Evolutionary conservation across 1,284 basidiomycete species (phyloP).

Genomic region (Naganishia cerealis): DNA sequence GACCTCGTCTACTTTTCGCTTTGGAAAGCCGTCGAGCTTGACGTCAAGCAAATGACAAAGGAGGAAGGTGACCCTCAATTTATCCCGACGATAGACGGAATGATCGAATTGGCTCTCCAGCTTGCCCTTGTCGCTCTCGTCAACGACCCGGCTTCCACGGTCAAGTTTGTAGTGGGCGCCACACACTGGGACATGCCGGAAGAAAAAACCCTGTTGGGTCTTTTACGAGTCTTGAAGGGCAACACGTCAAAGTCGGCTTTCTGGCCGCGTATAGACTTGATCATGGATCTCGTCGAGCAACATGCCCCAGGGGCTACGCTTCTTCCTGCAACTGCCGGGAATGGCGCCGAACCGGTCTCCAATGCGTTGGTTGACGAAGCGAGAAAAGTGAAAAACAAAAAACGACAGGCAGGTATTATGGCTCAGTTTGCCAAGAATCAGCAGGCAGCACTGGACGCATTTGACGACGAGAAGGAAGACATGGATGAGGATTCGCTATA

Average conservation of each 20-base stretch:
- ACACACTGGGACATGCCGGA: slow-evolving; percentile 57
- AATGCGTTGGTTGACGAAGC: slow-evolving; percentile 32
- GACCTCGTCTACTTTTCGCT: slow-evolving; percentile 45
- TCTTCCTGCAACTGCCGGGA: neutral
- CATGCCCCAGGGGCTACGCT: slow-evolving; percentile 45
- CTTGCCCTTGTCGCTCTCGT: slow-evolving; percentile 81
- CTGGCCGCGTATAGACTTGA: slow-evolving; percentile 70
- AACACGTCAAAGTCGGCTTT: slow-evolving; percentile 71
- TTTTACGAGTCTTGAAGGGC: slow-evolving; percentile 73
- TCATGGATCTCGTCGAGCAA: slow-evolving; percentile 66
- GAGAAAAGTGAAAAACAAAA: slow-evolving; percentile 46
- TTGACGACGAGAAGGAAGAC: slow-evolving; percentile 65
- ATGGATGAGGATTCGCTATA: slow-evolving; percentile 62
- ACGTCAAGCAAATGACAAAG: slow-evolving; percentile 5
- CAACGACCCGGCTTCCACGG: slow-evolving; percentile 64
- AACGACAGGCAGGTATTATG: slow-evolving; percentile 84
- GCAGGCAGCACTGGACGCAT: slow-evolving; percentile 64
- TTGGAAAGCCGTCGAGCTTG: slow-evolving; percentile 30
- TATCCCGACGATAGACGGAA: slow-evolving; percentile 50
- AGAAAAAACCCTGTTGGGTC: slow-evolving; percentile 61
- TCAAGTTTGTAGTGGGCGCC: slow-evolving; percentile 55
- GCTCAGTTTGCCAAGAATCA: slow-evolving; percentile 89
- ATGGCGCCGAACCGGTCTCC: slow-evolving; percentile 11
- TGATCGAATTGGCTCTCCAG: slow-evolving; percentile 84
- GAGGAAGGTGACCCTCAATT: slow-evolving; percentile 19